These are phyloP conservation scores for Parietichytrium sp. DNA, from an alignment of 108 stramenopile species.

Conservation along the genomic window DNA sequence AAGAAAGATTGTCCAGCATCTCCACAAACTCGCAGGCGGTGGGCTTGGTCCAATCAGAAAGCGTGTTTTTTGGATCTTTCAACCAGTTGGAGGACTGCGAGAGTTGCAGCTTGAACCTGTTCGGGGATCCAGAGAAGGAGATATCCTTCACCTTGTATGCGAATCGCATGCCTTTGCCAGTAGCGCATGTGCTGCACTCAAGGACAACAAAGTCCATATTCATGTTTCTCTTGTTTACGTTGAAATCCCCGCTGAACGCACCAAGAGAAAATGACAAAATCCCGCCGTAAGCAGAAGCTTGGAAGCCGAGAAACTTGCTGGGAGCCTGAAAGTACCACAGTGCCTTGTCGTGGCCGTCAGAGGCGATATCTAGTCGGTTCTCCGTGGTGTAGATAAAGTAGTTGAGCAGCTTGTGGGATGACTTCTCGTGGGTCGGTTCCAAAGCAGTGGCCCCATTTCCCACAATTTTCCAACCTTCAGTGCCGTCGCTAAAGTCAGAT, in stretches of 20 bases:
- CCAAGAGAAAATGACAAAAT: constrained; percentile 59
- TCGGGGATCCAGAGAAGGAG: constrained; percentile 51
- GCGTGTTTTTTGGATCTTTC: constrained; percentile 59
- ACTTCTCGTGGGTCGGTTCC: constrained; percentile 55
- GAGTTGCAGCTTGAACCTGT: constrained; percentile 50
- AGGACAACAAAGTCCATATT: constrained; percentile 59
- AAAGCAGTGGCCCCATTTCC: constrained; percentile 45
- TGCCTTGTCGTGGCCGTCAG: constrained; percentile 49
- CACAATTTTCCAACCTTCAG: constrained; percentile 55
- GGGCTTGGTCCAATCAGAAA: constrained; percentile 50
- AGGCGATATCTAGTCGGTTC: constrained; percentile 52
- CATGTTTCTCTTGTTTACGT: constrained; percentile 46
- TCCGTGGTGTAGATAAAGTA: constrained; percentile 63
- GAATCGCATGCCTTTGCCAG: constrained; percentile 55
- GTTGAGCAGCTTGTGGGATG: constrained; percentile 58
- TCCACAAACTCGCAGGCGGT: constrained; percentile 61
- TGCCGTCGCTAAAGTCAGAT: constrained; percentile 49
- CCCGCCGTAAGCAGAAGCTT: constrained; percentile 65
- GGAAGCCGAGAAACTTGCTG: constrained; percentile 53
- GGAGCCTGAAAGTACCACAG: constrained; percentile 68
- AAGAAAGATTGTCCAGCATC: constrained; percentile 53
- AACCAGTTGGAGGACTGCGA: constrained; percentile 60
- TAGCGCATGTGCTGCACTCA: constrained; percentile 56
- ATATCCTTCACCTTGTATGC: constrained; percentile 53
- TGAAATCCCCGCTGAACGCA: constrained; percentile 66